phyloP scores from a whole-genome alignment of 2,329 filamentous ascomycete genomes.

The Epichloe glyceriae region DNA sequence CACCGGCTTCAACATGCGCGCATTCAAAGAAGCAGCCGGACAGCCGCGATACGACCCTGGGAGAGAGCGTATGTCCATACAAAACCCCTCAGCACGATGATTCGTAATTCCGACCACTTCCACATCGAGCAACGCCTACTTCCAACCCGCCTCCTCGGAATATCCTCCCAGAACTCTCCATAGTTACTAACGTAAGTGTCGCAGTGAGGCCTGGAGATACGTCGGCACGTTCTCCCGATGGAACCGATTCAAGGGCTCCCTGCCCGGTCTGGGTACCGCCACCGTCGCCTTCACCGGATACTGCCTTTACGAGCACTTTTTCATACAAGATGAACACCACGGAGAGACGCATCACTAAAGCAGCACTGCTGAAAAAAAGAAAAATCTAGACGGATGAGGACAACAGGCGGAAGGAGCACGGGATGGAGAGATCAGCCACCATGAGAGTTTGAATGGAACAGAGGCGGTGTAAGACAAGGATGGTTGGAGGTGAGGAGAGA shows the following conservation, averaged over 20 bases:
- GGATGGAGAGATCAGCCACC: background rate
- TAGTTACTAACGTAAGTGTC: background rate
- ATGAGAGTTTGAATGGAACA: background rate
- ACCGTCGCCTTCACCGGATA: constrained; percentile 84
- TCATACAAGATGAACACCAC: constrained; percentile 61
- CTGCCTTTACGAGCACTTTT: constrained; percentile 79
- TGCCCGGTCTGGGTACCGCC: constrained; percentile 87
- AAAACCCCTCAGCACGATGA: background rate
- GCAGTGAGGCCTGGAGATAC: constrained; percentile 91
- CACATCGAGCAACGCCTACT: background rate
- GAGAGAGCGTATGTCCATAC: constrained; percentile 41
- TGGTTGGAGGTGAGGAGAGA: background rate
- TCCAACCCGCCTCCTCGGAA: background rate
- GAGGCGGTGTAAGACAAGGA: background rate
- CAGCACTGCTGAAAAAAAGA: background rate
- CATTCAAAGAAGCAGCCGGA: constrained; percentile 60
- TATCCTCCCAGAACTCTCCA: constrained; percentile 9
- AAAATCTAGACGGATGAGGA: no score
- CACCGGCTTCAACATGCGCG: constrained; percentile 83
- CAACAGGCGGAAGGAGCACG: background rate
- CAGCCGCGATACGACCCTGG: constrained; percentile 52
- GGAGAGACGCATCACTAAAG: constrained; percentile 29
- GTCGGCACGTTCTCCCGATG: constrained; percentile 73
- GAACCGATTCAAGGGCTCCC: constrained; percentile 76
- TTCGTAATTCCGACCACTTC: background rate